These are phyloP conservation scores for Metschnikowia lochheadii DNA, from an alignment of 805 yeast species.

Conservation along the genomic window DNA sequence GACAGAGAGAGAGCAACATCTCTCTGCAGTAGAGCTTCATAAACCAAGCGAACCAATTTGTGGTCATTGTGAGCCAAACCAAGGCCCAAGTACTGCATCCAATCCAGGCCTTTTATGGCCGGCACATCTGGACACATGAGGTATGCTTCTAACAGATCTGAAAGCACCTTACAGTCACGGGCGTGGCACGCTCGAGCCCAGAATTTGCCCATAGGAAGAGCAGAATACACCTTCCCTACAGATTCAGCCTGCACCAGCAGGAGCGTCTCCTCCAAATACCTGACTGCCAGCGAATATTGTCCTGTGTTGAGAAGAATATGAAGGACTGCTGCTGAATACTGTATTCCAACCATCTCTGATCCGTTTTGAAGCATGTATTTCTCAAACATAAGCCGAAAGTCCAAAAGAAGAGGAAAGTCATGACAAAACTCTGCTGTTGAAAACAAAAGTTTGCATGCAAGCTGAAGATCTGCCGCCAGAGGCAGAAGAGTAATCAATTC, in stretches of 20 bases:
- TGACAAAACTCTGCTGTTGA: constrained; percentile 11
- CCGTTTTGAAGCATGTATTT: not conserved
- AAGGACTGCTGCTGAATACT: constrained; percentile 23
- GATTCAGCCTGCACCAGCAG: not conserved
- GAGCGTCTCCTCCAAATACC: not conserved
- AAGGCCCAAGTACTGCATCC: constrained; percentile 23
- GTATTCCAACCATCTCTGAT: not conserved
- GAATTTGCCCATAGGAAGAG: constrained; percentile 19
- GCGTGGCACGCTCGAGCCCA: constrained; percentile 15
- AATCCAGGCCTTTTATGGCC: constrained; percentile 11
- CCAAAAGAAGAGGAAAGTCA: constrained; percentile 20
- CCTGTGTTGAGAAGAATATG: constrained; percentile 21
- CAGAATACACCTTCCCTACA: not conserved
- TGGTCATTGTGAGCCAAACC: constrained; percentile 27
- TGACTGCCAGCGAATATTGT: constrained; percentile 23
- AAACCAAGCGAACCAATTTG: constrained; percentile 24
- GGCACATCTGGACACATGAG: not conserved
- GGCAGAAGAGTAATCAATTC: constrained; percentile 4
- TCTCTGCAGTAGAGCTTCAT: constrained; percentile 16
- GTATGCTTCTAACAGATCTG: constrained; percentile 5
- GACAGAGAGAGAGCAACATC: constrained; percentile 9
- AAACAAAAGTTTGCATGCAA: constrained; percentile 9
- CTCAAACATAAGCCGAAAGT: constrained; percentile 23
- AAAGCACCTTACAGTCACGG: constrained; percentile 23
- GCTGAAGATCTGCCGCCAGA: constrained; percentile 3